phyloP scores from a whole-genome alignment of 208 protist genomes.

The Leishmania guyanensis region DNA sequence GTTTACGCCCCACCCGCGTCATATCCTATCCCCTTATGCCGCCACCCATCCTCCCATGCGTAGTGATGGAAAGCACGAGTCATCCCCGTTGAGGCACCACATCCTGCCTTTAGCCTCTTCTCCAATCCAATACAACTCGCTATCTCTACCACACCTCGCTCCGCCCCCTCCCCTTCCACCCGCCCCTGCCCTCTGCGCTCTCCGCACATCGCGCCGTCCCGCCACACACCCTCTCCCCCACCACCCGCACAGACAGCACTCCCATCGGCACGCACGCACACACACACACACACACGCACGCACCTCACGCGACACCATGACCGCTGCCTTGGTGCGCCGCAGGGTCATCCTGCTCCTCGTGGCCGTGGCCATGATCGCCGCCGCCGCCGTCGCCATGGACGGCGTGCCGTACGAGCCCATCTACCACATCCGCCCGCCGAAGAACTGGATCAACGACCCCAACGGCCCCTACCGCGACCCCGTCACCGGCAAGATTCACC shows the following conservation, averaged over 20 bases:
- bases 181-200: not conserved
- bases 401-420: conserved; percentile 26
- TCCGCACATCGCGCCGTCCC: not conserved
- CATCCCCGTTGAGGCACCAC: no score
- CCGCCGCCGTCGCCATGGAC: conserved; percentile 13
- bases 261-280: not conserved
- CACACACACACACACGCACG: conserved; percentile 1
- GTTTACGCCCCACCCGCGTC: not conserved
- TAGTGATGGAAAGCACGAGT: no score
- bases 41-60: no score
- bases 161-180: not conserved
- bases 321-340: conserved; percentile 11
- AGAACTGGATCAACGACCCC: conserved; percentile 62
- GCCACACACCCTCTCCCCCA: no score
- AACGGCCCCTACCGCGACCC: conserved; percentile 62
- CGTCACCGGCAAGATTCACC: conserved; percentile 41
- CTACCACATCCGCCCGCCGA: conserved; percentile 52
- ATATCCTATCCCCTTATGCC: not conserved
- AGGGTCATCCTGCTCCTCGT: conserved; percentile 18
- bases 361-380: conserved; percentile 14
- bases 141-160: no score
- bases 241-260: no score
- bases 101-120: not conserved
- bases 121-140: not conserved
- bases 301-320: conserved; percentile 8